A percentile compares a stretch with the other conserved stretches of the same genome.
These are phyloP conservation scores for Podospora pseudopauciseta DNA, from an alignment of 495 filamentous ascomycete genomes.

Conservation along the genomic window DNA sequence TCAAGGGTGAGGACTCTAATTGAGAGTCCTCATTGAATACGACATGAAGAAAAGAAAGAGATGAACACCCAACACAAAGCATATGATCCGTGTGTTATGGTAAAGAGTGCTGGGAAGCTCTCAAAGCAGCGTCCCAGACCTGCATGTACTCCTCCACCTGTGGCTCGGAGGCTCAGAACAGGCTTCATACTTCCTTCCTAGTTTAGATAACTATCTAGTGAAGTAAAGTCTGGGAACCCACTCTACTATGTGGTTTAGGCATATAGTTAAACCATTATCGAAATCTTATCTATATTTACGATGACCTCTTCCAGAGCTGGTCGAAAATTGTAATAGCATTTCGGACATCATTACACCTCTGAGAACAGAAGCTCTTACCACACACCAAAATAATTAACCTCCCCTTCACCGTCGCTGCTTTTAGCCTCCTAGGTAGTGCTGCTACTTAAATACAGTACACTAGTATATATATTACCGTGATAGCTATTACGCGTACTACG, in stretches of 20 bases:
- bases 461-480: conserved; percentile 11
- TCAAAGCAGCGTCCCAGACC: too few relatives aligned
- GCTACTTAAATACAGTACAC: conserved; percentile 21
- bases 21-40: too few relatives aligned
- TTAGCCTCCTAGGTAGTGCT: conserved; percentile 9
- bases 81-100: too few relatives aligned
- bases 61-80: too few relatives aligned
- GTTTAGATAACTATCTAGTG: neutral
- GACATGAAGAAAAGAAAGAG: too few relatives aligned
- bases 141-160: too few relatives aligned
- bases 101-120: too few relatives aligned
- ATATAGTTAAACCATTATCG: neutral
- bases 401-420: neutral
- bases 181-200: neutral
- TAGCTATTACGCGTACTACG: conserved; percentile 14
- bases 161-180: too few relatives aligned
- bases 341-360: neutral
- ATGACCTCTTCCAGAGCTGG: neutral
- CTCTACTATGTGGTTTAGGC: too few relatives aligned
- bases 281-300: neutral
- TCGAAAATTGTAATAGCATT: neutral
- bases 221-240: neutral
- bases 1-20: too few relatives aligned
- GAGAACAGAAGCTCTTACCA: neutral
- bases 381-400: neutral